Evolutionary conservation across 306 rosid genomes (phyloP), one percentile per base, ranked within the genome.

Genomic region (Ammopiptanthus mongolicus): DNA sequence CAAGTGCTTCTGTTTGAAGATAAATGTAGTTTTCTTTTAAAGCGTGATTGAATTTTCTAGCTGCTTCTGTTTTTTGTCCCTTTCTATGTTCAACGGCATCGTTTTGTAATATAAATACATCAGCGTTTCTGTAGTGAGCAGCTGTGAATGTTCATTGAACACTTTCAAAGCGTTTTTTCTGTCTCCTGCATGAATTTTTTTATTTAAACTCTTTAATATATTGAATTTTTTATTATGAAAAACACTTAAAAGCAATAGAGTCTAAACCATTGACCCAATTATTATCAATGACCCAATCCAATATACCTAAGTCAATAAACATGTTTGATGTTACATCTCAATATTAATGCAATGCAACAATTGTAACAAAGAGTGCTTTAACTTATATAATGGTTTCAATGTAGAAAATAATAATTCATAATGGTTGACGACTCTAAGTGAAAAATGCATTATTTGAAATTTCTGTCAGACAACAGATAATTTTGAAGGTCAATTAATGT

Each of bases 51-150:
- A 58, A 29, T 42, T 63, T 71, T n/a, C n/a, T n/a, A n/a, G 19
- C 34, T 15, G 52, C 50, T 25, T 56, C 6, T 42, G 5, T 19
- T 10, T 71, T 71, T 48, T 4, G 3, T 33, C 15, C 8, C 8
- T 6, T 22, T 42, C 17, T 65, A n/a, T 39, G n/a, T n/a, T n/a
- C 10, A 13, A 22, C 71, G 73, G 18, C 78, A 14, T 4, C 42
- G 64, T 68, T 65, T 88, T 91, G 88, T 79, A 10, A 84, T 89
- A 85, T 18, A 14, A 5, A 82, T 12, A 31, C 17, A 46, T 8
- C 52, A 34, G 75, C 50, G 74, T 50, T 65, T 60, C 8, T 2
- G n/a, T 55, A 66, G 33, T 44, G 80, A 28, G 63, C 64, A 9
- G 80, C 65, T 71, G 81, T 65, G 82, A 65, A 84, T 70, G 80